Conservation (phyloP, 257 asterid species). For the Primulina eburnea region DNA sequence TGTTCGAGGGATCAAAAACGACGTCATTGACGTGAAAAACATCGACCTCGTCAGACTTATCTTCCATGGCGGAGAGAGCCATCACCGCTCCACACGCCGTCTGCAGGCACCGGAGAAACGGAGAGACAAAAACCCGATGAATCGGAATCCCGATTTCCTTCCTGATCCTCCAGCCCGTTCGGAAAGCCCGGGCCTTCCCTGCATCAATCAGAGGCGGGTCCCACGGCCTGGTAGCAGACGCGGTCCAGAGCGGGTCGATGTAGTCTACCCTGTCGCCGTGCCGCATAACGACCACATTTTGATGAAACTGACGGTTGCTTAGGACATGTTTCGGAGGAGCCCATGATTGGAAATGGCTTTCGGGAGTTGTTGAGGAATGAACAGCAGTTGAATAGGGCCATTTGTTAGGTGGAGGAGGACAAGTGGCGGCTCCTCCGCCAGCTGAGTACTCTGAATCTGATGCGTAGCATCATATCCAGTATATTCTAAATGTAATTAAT, state of each 20-base stretch:
- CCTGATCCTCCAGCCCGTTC: slow-evolving; percentile 59
- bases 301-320: not conserved
- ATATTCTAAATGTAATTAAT: too few relatives aligned
- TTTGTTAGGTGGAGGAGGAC: not conserved
- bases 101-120: slow-evolving; percentile 84
- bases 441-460: too few relatives aligned
- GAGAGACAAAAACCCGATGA: slow-evolving; percentile 79
- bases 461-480: too few relatives aligned
- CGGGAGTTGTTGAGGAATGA: not conserved
- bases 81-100: slow-evolving; percentile 68
- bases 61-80: slow-evolving; percentile 58
- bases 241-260: slow-evolving; percentile 65
- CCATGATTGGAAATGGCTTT: not conserved
- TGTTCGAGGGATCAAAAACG: slow-evolving; percentile 58
- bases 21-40: slow-evolving; percentile 48
- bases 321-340: not conserved
- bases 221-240: slow-evolving; percentile 75
- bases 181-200: slow-evolving; percentile 70
- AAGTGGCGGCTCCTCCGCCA: not conserved
- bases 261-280: slow-evolving; percentile 91
- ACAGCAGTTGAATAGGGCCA: not conserved
- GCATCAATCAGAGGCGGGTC: slow-evolving; percentile 83
- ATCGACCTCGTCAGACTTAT: slow-evolving; percentile 39
- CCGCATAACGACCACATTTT: slow-evolving; percentile 55
- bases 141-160: slow-evolving; percentile 48